These are phyloP conservation scores for Arabidopsis thaliana DNA, from an alignment of 345 rosid species.

Conservation along the genomic window DNA sequence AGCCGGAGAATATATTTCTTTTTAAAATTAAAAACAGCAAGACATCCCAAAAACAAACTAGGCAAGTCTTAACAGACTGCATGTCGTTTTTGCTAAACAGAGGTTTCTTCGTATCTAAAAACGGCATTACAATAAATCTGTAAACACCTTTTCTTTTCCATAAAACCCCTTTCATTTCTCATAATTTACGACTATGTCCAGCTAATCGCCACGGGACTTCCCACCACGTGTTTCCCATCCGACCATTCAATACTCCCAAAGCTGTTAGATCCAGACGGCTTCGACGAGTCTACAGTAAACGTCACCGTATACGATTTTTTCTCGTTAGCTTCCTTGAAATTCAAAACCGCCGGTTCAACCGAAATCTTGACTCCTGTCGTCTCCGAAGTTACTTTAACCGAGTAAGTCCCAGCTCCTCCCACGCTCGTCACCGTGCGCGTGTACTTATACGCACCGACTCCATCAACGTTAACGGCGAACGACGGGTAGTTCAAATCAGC, in stretches of 20 bases:
- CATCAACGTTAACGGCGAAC: conserved; percentile 60
- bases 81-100: conserved; percentile 38
- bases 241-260: conserved; percentile 78
- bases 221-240: conserved; percentile 72
- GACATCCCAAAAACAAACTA: conserved; percentile 22
- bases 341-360: conserved; percentile 65
- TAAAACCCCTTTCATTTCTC: background rate
- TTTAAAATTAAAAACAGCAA: background rate
- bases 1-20: conserved; percentile 21
- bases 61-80: conserved; percentile 30
- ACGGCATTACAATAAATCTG: conserved; percentile 27
- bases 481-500: conserved; percentile 81
- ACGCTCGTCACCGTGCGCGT: conserved; percentile 78
- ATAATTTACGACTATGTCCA: conserved; percentile 60
- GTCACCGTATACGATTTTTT: conserved; percentile 74
- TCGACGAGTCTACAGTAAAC: conserved; percentile 53
- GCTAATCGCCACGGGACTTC: conserved; percentile 81
- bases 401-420: conserved; percentile 65
- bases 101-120: conserved; percentile 4
- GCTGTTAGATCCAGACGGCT: conserved; percentile 49
- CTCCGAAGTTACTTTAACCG: conserved; percentile 51
- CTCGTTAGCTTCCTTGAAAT: conserved; percentile 62
- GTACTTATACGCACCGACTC: conserved; percentile 52
- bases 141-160: conserved; percentile 2
- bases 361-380: conserved; percentile 56